Percentiles rank a stretch among this genome's conserved stretches.
Evolutionary conservation across 1,284 basidiomycete genomes (phyloP).

Genomic region (Marasmius sp.): DNA sequence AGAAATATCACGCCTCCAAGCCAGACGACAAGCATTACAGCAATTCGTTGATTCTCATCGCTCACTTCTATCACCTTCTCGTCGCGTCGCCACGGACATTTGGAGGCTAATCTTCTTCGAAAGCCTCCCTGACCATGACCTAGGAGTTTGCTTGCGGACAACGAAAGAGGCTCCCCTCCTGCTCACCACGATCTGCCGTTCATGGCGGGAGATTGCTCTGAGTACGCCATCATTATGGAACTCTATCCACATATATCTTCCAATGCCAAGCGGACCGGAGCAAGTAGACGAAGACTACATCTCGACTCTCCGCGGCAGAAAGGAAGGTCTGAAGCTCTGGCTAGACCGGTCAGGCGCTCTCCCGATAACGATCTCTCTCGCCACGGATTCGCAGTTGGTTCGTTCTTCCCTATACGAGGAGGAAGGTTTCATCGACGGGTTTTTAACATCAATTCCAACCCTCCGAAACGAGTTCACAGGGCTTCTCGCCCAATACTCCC

Average conservation of each 20-base stretch:
- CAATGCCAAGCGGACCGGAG: too few relatives aligned
- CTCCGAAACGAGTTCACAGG: too few relatives aligned
- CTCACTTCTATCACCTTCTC: not conserved
- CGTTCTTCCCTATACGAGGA: too few relatives aligned
- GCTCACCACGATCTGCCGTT: not conserved
- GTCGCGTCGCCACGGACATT: not conserved
- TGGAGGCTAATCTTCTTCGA: not conserved
- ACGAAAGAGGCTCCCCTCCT: not conserved
- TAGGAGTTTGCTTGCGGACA: not conserved
- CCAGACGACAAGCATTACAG: not conserved
- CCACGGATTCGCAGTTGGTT: too few relatives aligned
- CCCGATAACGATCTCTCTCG: not conserved
- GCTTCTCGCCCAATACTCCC: too few relatives aligned
- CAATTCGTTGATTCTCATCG: not conserved
- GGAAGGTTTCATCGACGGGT: too few relatives aligned
- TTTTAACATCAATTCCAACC: too few relatives aligned
- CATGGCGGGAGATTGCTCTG: not conserved
- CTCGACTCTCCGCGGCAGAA: not conserved
- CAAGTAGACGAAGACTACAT: not conserved
- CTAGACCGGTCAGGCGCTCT: not conserved
- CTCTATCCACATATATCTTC: not conserved
- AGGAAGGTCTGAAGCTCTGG: not conserved
- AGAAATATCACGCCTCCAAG: not conserved
- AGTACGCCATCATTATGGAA: not conserved
- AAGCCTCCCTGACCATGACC: not conserved